A percentile compares a stretch with the other conserved stretches of the same genome.
Conservation (phyloP, 2,329 filamentous ascomycete species). For the Phaeophleospora eucalypticola region DNA sequence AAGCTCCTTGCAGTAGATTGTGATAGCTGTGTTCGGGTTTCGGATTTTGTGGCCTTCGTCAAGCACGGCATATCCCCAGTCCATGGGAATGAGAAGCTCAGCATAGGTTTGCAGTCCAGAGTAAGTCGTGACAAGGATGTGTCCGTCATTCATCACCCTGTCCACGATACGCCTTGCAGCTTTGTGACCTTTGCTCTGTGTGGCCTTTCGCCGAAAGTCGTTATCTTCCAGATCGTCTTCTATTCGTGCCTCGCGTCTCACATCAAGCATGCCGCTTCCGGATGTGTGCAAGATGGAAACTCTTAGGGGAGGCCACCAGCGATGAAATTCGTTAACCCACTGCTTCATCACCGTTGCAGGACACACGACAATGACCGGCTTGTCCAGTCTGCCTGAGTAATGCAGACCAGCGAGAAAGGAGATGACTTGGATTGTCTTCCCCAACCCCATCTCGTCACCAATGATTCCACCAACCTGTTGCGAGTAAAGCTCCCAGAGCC, state of each 20-base stretch:
- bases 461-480: conserved; percentile 91
- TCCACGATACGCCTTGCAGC: conserved; percentile 77
- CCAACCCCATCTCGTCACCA: conserved; percentile 98
- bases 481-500: conserved; percentile 87
- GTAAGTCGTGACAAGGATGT: conserved; percentile 94
- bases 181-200: conserved; percentile 55
- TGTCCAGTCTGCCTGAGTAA: conserved; percentile 78
- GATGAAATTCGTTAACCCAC: conserved; percentile 98
- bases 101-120: conserved; percentile 91
- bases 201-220: conserved; percentile 22
- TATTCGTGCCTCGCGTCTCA: conserved; percentile 56
- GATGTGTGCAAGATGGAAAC: conserved; percentile 95
- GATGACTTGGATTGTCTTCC: conserved; percentile 81
- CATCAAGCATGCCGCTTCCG: conserved; percentile 91
- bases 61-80: conserved; percentile 91
- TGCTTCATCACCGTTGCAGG: conserved; percentile 93
- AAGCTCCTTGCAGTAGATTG: conserved; percentile 90
- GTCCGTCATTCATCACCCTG: conserved; percentile 75
- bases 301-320: conserved; percentile 98
- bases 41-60: conserved; percentile 98
- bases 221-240: conserved; percentile 61
- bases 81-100: conserved; percentile 71
- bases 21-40: conserved; percentile 92
- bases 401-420: conserved; percentile 87
- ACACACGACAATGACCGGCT: conserved; percentile 85